Base-by-base conservation (phyloP, 1,284 basidiomycete species). In the Apiotrichum laibachii region DNA sequence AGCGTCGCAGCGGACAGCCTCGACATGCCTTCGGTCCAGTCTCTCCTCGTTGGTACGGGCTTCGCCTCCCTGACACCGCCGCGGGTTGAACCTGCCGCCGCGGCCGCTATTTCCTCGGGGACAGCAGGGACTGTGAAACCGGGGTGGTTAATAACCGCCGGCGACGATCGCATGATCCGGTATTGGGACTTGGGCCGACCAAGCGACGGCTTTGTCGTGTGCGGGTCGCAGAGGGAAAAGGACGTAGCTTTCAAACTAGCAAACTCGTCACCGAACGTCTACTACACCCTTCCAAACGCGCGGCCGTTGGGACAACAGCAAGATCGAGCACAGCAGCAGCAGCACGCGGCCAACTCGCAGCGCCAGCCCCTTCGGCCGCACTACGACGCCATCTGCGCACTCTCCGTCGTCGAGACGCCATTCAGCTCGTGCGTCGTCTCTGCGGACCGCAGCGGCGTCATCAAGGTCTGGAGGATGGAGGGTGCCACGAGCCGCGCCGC, bases 391-490 rank as follows among this genome's bases (percentile, higher is more conserved):
- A 70, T 78, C 12, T 72, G 70, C 42, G 67, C 69, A 12, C 57
- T 79, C 10, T 72, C 69, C 11, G 64, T 70, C 13, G 68, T 79
- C 8, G 75, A 77, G 61, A 78, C 77, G 13, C 69, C 73, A 15
- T 77, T 73, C 55, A 75, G 72, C 31, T 74, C 71, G 53, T 77
- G 76, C 53, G 63, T 77, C 35, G 67, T 79, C 37, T 70, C 65
- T 18, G 77, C 68, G 21, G 77, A 79, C 62, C 57, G 76, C 21
- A 73, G 71, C 47, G 77, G 77, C 3, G 69, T 76, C 6, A 63
- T 79, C 50, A 79, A 79, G 55, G 74, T 76, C 1, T 79, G 77
- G 77, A 63, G 77, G 43, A 67, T 77, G 56, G 77, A 77, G 47
- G 70, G 70, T 16, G 37, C 5, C 54, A 56, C 5, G 35, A 35